Evolutionary conservation across 129 eudicot species (phyloP).

Genomic region (Escallonia herrerae): DNA sequence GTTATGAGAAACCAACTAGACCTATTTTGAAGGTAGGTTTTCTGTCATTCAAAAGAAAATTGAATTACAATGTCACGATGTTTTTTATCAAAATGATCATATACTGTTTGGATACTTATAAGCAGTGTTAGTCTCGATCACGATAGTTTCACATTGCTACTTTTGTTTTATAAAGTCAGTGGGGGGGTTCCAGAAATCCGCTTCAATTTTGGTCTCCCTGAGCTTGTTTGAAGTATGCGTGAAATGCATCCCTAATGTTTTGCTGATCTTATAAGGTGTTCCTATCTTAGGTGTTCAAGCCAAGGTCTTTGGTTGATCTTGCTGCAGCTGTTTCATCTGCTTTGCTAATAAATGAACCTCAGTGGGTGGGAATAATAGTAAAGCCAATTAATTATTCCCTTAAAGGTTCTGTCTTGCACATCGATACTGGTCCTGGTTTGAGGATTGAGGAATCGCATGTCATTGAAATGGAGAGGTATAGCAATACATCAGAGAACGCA

Average conservation of each 20-base stretch:
- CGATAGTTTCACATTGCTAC: no score
- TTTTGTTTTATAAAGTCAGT: no score
- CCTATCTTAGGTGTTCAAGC: constrained; percentile 57
- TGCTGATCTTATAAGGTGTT: constrained; percentile 4
- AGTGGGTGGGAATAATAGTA: constrained; percentile 89
- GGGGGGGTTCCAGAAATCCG: no score
- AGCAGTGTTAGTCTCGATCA: no score
- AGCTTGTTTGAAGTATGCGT: no score
- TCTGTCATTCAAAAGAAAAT: no score
- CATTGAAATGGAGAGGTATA: constrained; percentile 67
- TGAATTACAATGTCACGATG: no score
- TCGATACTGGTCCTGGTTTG: constrained; percentile 81
- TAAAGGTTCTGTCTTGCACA: constrained; percentile 68
- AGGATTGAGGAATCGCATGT: constrained; percentile 44
- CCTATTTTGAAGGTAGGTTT: constrained; percentile 76
- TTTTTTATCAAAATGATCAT: no score
- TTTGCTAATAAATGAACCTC: constrained; percentile 80
- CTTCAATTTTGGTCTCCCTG: no score
- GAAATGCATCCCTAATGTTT: background rate
- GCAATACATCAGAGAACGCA: constrained; percentile 18
- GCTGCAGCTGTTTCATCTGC: constrained; percentile 88
- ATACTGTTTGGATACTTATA: no score
- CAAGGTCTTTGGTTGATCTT: constrained; percentile 87
- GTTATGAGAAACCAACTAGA: constrained; percentile 88
- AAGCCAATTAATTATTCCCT: constrained; percentile 71